Evolutionary conservation across 2,329 filamentous ascomycete species (phyloP).

Genomic region (Exophiala xenobiotica): DNA sequence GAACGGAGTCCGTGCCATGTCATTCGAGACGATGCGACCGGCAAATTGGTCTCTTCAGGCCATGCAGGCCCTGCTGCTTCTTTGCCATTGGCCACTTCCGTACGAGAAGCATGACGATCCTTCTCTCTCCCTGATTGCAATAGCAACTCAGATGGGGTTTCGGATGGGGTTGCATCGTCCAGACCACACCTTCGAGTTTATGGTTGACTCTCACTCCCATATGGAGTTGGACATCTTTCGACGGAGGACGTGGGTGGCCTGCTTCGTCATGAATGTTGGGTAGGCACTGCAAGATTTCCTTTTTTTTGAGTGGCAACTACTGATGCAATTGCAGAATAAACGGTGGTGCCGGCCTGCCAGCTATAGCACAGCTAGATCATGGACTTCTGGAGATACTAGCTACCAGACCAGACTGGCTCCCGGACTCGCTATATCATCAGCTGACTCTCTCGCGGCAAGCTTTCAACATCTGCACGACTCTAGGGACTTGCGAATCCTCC

Average conservation of each 20-base stretch:
- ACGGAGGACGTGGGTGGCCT: neutral
- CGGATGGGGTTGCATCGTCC: slow-evolving; percentile 4
- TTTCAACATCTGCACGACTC: neutral
- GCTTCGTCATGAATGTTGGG: slow-evolving; percentile 2
- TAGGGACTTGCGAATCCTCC: slow-evolving; percentile 1
- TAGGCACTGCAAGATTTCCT: neutral
- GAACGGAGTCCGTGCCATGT: neutral
- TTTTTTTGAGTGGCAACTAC: too few relatives aligned
- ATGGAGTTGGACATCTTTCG: neutral
- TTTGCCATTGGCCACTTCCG: slow-evolving; percentile 4
- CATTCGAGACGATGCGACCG: neutral
- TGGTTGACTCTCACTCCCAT: neutral
- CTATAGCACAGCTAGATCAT: slow-evolving; percentile 1
- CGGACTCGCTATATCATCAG: neutral
- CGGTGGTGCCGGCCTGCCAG: neutral
- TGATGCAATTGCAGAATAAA: neutral
- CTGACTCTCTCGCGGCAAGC: neutral
- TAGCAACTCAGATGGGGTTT: slow-evolving; percentile 1
- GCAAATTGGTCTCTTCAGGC: neutral
- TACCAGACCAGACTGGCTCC: slow-evolving; percentile 4
- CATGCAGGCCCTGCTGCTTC: slow-evolving; percentile 3
- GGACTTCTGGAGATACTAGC: neutral
- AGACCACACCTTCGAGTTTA: neutral
- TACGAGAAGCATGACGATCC: neutral
- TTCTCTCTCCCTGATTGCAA: neutral